These are phyloP conservation scores for Tremellales sp. DNA, from an alignment of 1,284 basidiomycete species.

Conservation along the genomic window DNA sequence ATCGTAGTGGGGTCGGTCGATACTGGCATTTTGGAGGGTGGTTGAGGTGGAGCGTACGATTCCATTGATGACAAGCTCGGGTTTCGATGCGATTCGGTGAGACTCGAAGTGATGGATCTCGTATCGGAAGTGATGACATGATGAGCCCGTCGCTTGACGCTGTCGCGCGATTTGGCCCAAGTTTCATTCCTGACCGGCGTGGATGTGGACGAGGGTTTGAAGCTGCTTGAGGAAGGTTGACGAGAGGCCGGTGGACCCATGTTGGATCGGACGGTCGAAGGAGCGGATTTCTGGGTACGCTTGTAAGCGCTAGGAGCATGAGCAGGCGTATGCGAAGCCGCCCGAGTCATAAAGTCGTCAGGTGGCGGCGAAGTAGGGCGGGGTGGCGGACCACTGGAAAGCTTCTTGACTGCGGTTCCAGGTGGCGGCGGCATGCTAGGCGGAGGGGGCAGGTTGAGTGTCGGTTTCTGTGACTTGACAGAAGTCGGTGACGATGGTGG, in stretches of 20 bases:
- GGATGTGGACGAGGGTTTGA: slow-evolving; percentile 50
- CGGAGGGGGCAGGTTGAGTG: slow-evolving; percentile 78
- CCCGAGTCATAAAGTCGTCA: slow-evolving; percentile 76
- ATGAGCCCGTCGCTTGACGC: slow-evolving; percentile 35
- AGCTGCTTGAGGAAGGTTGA: slow-evolving; percentile 70
- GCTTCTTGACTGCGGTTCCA: slow-evolving; percentile 42
- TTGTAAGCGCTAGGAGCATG: slow-evolving; percentile 50
- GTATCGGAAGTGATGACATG: slow-evolving; percentile 20
- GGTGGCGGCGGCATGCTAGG: slow-evolving; percentile 73
- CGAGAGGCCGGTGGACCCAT: slow-evolving; percentile 70
- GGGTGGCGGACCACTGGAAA: slow-evolving; percentile 58
- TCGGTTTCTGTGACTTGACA: slow-evolving; percentile 67
- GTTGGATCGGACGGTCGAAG: slow-evolving; percentile 50
- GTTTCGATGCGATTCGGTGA: slow-evolving; percentile 24
- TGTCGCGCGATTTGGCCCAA: slow-evolving; percentile 40
- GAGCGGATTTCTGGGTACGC: slow-evolving; percentile 47
- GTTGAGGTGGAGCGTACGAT: slow-evolving; percentile 4
- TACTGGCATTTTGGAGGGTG: slow-evolving; percentile 18
- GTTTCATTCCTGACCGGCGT: slow-evolving; percentile 43
- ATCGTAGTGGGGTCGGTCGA: slow-evolving; percentile 81
- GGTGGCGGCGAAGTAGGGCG: slow-evolving; percentile 85
- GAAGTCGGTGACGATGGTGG: slow-evolving; percentile 21
- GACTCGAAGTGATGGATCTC: slow-evolving; percentile 31
- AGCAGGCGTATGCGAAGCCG: slow-evolving; percentile 69
- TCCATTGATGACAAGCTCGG: slow-evolving; percentile 30